phyloP scores from a whole-genome alignment of 1,284 basidiomycete species.

The Ganoderma sp. region DNA sequence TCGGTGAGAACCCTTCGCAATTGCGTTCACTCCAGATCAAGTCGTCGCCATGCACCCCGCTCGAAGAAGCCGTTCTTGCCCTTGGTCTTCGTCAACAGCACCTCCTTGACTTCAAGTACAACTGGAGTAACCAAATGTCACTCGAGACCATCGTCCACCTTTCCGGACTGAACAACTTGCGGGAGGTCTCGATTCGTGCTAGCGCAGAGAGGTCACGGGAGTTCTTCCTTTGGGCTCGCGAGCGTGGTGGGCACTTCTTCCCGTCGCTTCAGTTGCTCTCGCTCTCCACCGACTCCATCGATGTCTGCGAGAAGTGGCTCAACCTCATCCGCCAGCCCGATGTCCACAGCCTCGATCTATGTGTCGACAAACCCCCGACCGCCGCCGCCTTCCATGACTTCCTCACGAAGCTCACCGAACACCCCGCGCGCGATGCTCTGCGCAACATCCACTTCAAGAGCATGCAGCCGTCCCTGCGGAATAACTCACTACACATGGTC shows the following conservation, averaged over 20 bases:
- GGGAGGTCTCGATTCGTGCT: slow-evolving; percentile 17
- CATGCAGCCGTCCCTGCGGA: slow-evolving; percentile 9
- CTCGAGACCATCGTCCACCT: slow-evolving; percentile 17
- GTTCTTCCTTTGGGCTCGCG: slow-evolving; percentile 9
- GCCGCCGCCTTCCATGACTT: slow-evolving; percentile 20
- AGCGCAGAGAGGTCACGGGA: slow-evolving; percentile 12
- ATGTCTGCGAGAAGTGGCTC: slow-evolving; percentile 18
- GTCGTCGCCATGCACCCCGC: not conserved
- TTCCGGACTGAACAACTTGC: slow-evolving; percentile 15
- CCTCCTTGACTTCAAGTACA: slow-evolving; percentile 16
- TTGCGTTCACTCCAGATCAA: slow-evolving; percentile 22
- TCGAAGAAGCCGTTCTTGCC: slow-evolving; percentile 20
- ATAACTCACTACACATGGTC: slow-evolving; percentile 11
- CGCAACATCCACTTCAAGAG: slow-evolving; percentile 13
- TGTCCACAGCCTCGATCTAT: slow-evolving; percentile 16
- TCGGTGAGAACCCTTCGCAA: slow-evolving; percentile 13
- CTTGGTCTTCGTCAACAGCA: slow-evolving; percentile 19
- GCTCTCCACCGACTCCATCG: slow-evolving; percentile 19
- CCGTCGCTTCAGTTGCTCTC: slow-evolving; percentile 16
- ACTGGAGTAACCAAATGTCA: slow-evolving; percentile 19
- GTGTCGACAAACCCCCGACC: slow-evolving; percentile 17
- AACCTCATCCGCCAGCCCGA: slow-evolving; percentile 16
- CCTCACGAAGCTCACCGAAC: slow-evolving; percentile 17
- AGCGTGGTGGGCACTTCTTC: slow-evolving; percentile 19
- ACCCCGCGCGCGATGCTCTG: slow-evolving; percentile 8